Conservation (phyloP, 2,329 filamentous ascomycete genomes). For the Clarireedia monteithiana region DNA sequence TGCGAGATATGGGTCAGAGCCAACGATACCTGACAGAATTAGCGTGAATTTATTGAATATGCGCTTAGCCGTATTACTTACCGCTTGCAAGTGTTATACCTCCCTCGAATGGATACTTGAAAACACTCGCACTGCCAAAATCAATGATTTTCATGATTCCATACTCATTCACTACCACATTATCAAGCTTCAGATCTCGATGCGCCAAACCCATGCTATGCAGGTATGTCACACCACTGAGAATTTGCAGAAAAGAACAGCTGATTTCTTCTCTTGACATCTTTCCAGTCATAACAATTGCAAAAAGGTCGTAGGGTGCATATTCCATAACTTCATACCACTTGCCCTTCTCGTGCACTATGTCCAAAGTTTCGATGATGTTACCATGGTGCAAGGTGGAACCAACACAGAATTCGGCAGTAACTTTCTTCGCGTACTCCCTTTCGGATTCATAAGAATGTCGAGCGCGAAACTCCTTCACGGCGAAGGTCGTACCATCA, state of each 20-base stretch:
- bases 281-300: conserved; percentile 97
- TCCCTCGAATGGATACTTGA: conserved; percentile 93
- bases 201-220: conserved; percentile 94
- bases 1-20: conserved; percentile 89
- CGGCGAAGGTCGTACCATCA: conserved; percentile 89
- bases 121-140: conserved; percentile 95
- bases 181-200: conserved; percentile 92
- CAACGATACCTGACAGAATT: conserved; percentile 54
- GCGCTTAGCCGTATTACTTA: conserved; percentile 37
- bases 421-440: conserved; percentile 97
- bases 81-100: conserved; percentile 75
- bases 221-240: conserved; percentile 89
- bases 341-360: conserved; percentile 84
- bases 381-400: conserved; percentile 96
- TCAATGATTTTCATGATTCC: conserved; percentile 99
- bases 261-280: conserved; percentile 89
- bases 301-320: conserved; percentile 90
- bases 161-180: conserved; percentile 91
- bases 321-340: conserved; percentile 99
- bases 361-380: conserved; percentile 95
- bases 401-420: conserved; percentile 95
- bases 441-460: conserved; percentile 91
- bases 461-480: conserved; percentile 90
- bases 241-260: conserved; percentile 87
- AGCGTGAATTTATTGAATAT: not conserved